phyloP scores from a whole-genome alignment of 2,329 filamentous ascomycete genomes.

The Cladosporium halotolerans region DNA sequence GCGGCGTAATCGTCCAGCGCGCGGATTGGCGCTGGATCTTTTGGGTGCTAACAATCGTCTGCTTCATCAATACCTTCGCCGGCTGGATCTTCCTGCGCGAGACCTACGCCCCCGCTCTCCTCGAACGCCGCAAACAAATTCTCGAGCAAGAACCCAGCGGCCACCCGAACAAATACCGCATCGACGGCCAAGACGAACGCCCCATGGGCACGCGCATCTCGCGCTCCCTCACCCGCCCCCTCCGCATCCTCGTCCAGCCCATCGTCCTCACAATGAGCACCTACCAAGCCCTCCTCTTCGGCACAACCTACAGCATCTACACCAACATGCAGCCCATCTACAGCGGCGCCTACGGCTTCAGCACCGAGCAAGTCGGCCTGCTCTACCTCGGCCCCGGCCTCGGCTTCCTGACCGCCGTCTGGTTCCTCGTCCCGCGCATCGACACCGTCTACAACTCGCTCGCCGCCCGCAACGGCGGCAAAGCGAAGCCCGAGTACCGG shows the following conservation, averaged over 20 bases:
- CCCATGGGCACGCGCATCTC: constrained; percentile 33
- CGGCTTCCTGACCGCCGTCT: constrained; percentile 40
- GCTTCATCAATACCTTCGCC: constrained; percentile 35
- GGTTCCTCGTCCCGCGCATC: constrained; percentile 43
- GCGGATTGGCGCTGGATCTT: constrained; percentile 46
- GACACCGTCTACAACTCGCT: constrained; percentile 43
- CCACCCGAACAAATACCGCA: constrained; percentile 36
- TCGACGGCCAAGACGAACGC: constrained; percentile 37
- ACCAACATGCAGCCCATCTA: constrained; percentile 46
- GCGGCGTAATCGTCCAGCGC: constrained; percentile 39
- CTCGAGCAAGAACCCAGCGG: constrained; percentile 29
- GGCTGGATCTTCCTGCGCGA: constrained; percentile 42
- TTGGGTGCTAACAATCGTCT: constrained; percentile 41
- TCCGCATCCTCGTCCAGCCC: constrained; percentile 40
- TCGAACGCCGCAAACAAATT: constrained; percentile 30
- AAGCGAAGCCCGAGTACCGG: constrained; percentile 38
- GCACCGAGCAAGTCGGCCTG: constrained; percentile 41
- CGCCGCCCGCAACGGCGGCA: constrained; percentile 35
- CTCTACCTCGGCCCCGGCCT: constrained; percentile 41
- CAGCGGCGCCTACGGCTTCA: constrained; percentile 38
- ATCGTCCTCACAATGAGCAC: constrained; percentile 42
- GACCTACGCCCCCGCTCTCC: constrained; percentile 39
- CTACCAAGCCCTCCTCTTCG: constrained; percentile 43
- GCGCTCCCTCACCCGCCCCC: constrained; percentile 35
- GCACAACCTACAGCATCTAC: constrained; percentile 44